phyloP scores from a whole-genome alignment of 2,329 filamentous ascomycete species.

The Hawksworthiomyces lignivorus region DNA sequence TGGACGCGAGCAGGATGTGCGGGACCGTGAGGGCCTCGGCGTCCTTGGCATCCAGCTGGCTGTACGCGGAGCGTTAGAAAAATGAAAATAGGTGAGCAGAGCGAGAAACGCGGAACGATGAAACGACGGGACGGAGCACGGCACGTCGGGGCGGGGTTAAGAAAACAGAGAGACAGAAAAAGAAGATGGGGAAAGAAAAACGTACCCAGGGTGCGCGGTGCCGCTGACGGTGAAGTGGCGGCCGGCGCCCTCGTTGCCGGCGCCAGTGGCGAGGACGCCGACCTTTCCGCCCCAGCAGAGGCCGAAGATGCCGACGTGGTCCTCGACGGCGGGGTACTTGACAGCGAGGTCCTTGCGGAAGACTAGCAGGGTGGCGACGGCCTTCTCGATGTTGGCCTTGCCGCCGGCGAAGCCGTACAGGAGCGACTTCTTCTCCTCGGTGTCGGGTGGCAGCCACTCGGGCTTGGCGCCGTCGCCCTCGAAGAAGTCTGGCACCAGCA shows the following conservation, averaged over 20 bases:
- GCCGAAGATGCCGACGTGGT: constrained; percentile 36
- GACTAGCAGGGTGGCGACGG: constrained; percentile 23
- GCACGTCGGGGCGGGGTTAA: too few species aligned
- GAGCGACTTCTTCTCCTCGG: constrained; percentile 31
- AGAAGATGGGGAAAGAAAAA: not conserved
- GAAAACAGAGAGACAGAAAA: not conserved
- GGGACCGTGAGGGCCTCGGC: constrained; percentile 36
- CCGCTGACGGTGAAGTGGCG: constrained; percentile 28
- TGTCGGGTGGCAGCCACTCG: constrained; percentile 32
- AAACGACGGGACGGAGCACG: too few species aligned
- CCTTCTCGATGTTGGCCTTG: constrained; percentile 22
- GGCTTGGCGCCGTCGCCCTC: constrained; percentile 26
- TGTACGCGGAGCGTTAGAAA: constrained; percentile 11
- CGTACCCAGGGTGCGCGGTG: constrained; percentile 24
- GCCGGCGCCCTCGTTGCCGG: constrained; percentile 26
- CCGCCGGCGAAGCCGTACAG: constrained; percentile 10
- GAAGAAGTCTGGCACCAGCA: constrained; percentile 34
- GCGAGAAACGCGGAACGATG: not conserved
- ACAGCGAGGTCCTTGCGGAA: constrained; percentile 24
- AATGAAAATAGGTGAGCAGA: too few species aligned
- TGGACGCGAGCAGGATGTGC: constrained; percentile 42
- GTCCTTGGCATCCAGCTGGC: constrained; percentile 31
- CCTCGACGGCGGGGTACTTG: constrained; percentile 28
- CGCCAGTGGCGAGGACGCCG: constrained; percentile 28
- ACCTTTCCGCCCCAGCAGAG: constrained; percentile 45